phyloP scores from a whole-genome alignment of 2,329 filamentous ascomycete species.

The Ceratocystis cacaofunesta region DNA sequence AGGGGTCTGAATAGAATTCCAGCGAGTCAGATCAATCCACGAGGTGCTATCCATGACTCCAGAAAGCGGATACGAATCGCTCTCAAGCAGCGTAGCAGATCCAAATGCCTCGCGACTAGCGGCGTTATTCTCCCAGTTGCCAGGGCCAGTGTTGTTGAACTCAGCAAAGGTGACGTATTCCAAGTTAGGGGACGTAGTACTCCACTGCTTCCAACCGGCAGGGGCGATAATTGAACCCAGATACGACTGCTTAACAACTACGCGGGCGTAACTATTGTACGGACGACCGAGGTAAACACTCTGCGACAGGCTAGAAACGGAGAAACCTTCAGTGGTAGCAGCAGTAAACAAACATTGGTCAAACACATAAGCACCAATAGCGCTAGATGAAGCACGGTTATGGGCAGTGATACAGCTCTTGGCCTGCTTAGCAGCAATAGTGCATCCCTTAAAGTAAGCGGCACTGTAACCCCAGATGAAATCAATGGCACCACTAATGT shows the following conservation, averaged over 20 bases:
- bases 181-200: conserved; percentile 31
- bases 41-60: conserved; percentile 20
- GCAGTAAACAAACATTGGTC: conserved; percentile 24
- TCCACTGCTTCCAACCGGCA: conserved; percentile 45
- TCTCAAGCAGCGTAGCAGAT: conserved; percentile 20
- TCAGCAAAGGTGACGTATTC: conserved; percentile 41
- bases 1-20: conserved; percentile 20
- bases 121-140: conserved; percentile 38
- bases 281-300: conserved; percentile 32
- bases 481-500: conserved; percentile 35
- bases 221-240: conserved; percentile 42
- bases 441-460: conserved; percentile 28
- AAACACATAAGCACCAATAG: conserved; percentile 25
- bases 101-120: conserved; percentile 19
- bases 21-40: conserved; percentile 22
- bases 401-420: conserved; percentile 23
- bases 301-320: neutral
- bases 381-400: conserved; percentile 27
- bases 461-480: conserved; percentile 24
- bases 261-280: conserved; percentile 32
- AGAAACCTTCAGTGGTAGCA: conserved; percentile 16
- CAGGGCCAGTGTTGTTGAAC: conserved; percentile 43
- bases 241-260: conserved; percentile 34
- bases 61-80: conserved; percentile 19
- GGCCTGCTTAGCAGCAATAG: conserved; percentile 23